Evolutionary conservation across 192 early-diverging fungal genomes (phyloP), one percentile per base, ranked within the genome.

Genomic region (Backusella liffmaniae): DNA sequence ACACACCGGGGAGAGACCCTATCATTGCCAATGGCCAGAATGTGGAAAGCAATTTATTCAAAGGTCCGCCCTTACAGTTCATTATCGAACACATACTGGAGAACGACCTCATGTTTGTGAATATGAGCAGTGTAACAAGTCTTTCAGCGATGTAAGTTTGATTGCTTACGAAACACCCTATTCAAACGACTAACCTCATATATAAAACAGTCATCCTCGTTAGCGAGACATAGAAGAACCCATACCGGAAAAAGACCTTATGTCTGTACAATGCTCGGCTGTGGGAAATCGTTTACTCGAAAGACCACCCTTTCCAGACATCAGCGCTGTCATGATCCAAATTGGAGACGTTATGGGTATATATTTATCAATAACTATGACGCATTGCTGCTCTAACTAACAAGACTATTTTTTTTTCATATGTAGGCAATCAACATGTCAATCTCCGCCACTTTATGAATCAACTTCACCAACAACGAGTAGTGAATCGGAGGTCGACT

Each of bases 1-100:
- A 79, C 92, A 93, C 74, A 91, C 89, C 26, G 89, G 89, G 56
- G 92, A 93, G 67, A 86, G 90, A 78, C 92, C 92, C 16, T 93
- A 89, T 81, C 84, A 81, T 62, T 93, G 92, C 76, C 72, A 81
- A 66, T 88, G 88, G 87, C 72, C 75, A 44, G 86, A 78, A 69
- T 94, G 92, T 78, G 88, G 85, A 78, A 94, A 94, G 82, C 87
- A 90, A 70, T 94, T 94, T 72, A 91, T 94, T 77, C 92, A 94
- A 81, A 87, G 90, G 49, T 92, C 90, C 15, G 92, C 92, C 72
- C 82, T 94, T 51, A 91, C 90, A 16, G 90, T 94, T 23, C 92
- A 94, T 79, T 85, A 87, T 72, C 91, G 92, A 67, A 91, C 88
- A n/a, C 91, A 92, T 76, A 89, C 91, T 56, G 91, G 91, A 35